Evolutionary conservation across 148 eudicot genomes (phyloP).

Genomic region (Silene uniflora): DNA sequence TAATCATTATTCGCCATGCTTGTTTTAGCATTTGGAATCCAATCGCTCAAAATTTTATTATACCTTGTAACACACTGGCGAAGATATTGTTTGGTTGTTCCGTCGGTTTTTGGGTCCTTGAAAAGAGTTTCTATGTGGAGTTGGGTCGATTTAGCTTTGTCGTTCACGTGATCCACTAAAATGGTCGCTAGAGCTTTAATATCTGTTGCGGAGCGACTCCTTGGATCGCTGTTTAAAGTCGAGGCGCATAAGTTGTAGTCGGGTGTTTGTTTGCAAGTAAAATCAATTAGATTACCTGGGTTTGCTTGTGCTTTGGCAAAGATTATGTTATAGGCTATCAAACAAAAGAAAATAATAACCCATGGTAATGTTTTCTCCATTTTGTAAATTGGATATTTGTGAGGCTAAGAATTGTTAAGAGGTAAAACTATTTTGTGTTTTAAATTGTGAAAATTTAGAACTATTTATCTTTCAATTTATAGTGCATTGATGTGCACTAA

Average conservation of each 20-base stretch:
- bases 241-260: constrained; percentile 8
- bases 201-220: not conserved
- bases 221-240: constrained; percentile 11
- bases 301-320: constrained; percentile 4
- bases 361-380: not conserved
- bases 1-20: not conserved
- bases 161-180: not conserved
- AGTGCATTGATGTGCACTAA: not conserved
- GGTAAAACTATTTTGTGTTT: not conserved
- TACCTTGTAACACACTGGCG: not conserved
- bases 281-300: constrained; percentile 5
- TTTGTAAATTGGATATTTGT: no score
- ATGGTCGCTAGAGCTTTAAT: not conserved
- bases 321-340: not conserved
- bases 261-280: constrained; percentile 17
- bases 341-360: not conserved
- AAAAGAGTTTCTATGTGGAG: not conserved
- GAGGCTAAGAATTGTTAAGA: not conserved
- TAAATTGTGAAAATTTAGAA: not conserved
- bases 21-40: not conserved
- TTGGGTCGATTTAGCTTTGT: not conserved
- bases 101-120: not conserved
- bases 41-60: not conserved
- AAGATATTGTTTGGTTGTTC: not conserved
- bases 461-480: no score